These are phyloP conservation scores for Cladobotryum mycophilum DNA, from an alignment of 2,329 filamentous ascomycete genomes.

Conservation along the genomic window DNA sequence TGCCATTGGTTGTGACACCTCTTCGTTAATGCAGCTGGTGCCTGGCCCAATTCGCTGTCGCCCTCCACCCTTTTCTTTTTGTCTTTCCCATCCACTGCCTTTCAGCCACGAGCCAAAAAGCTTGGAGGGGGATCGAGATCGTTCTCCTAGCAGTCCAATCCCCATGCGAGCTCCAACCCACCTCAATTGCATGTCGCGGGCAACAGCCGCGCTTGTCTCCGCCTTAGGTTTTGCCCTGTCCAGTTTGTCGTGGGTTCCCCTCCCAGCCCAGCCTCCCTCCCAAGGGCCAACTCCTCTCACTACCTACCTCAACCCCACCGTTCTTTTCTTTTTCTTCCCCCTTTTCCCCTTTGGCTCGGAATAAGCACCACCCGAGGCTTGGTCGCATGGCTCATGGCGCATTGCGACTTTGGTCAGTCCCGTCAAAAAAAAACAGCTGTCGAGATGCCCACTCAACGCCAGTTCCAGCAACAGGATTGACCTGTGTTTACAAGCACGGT, in stretches of 20 bases:
- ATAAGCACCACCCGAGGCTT: no score
- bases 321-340: background rate
- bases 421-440: slow-evolving; percentile 1
- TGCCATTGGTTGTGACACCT: slow-evolving; percentile 2
- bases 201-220: background rate
- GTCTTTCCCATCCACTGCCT: slow-evolving; percentile 5
- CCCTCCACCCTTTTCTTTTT: slow-evolving; percentile 5
- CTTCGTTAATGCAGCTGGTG: slow-evolving; percentile 6
- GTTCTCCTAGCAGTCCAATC: slow-evolving; percentile 12
- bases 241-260: background rate
- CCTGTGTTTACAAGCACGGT: no score
- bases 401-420: background rate
- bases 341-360: background rate
- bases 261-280: slow-evolving; percentile 4
- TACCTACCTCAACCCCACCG: background rate
- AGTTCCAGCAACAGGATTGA: no score
- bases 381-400: no score
- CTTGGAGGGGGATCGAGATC: slow-evolving; percentile 24
- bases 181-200: background rate
- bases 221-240: slow-evolving; percentile 1
- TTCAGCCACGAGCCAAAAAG: slow-evolving; percentile 8
- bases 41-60: slow-evolving; percentile 9
- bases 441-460: no score
- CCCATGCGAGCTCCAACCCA: background rate
- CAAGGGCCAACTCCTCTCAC: background rate